phyloP scores from a whole-genome alignment of 2,329 filamentous ascomycete species.

The Didymosphaeria variabile region DNA sequence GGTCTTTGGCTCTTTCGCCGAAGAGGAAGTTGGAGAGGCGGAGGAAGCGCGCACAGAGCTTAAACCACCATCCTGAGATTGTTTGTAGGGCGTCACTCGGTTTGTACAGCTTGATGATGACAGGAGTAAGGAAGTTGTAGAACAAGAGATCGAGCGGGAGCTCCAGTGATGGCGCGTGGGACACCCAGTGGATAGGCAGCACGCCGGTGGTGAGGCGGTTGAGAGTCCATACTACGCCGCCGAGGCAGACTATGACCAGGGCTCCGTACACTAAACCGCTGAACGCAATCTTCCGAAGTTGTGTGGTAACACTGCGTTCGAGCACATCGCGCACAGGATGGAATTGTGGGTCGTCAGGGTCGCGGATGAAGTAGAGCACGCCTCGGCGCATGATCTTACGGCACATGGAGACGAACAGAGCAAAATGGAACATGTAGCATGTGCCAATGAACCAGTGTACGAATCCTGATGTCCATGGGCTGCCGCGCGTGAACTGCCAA shows the following conservation, averaged over 20 bases:
- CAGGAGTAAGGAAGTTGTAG: constrained; percentile 95
- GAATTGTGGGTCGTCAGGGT: constrained; percentile 97
- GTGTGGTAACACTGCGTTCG: constrained; percentile 89
- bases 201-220: constrained; percentile 72
- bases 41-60: constrained; percentile 79
- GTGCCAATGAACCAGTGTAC: constrained; percentile 99
- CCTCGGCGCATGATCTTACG: constrained; percentile 96
- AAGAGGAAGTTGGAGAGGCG: constrained; percentile 94
- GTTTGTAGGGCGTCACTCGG: constrained; percentile 83
- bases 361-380: constrained; percentile 96
- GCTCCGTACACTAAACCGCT: constrained; percentile 95
- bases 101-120: constrained; percentile 83
- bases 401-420: constrained; percentile 98
- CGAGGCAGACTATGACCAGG: constrained; percentile 89
- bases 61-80: constrained; percentile 97
- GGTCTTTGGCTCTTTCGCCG: constrained; percentile 79
- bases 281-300: constrained; percentile 94
- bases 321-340: constrained; percentile 97
- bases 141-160: constrained; percentile 94
- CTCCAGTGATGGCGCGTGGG: constrained; percentile 89
- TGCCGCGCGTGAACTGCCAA: constrained; percentile 77
- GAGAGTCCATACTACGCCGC: constrained; percentile 95
- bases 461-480: constrained; percentile 90
- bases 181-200: constrained; percentile 91
- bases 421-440: constrained; percentile 99